phyloP scores from a whole-genome alignment of 352 stramenopile species.

The Thalassiosira mediterranea region DNA sequence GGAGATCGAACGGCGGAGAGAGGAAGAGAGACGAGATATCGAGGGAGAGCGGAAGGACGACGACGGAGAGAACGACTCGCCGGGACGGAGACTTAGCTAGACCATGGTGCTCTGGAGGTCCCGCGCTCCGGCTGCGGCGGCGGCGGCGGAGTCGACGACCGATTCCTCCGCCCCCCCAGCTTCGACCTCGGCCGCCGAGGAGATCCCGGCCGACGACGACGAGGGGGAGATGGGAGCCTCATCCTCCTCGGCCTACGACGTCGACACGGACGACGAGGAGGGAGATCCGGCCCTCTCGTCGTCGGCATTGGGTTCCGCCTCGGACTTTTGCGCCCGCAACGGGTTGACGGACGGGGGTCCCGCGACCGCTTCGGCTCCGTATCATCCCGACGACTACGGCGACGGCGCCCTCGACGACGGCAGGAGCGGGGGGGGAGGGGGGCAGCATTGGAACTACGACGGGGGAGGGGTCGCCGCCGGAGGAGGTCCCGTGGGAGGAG shows the following conservation, averaged over 20 bases:
- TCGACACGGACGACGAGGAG: too few relatives aligned
- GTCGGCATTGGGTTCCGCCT: neutral
- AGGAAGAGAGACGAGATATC: neutral
- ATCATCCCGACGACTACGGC: neutral
- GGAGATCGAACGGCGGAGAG: neutral
- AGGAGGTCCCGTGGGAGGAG: too few relatives aligned
- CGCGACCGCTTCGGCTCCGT: neutral
- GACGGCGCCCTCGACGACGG: too few relatives aligned
- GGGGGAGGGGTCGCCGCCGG: too few relatives aligned
- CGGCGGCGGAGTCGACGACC: neutral
- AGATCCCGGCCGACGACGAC: neutral
- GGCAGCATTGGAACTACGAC: too few relatives aligned
- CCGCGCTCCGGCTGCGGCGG: neutral
- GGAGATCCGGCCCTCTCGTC: too few relatives aligned
- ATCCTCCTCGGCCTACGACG: too few relatives aligned
- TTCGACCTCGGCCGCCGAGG: neutral
- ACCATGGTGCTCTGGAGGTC: conserved; percentile 4
- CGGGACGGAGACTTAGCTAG: too few relatives aligned
- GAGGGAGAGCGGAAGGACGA: too few relatives aligned
- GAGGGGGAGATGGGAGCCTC: neutral
- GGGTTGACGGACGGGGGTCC: neutral
- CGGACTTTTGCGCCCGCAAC: neutral
- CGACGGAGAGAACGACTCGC: too few relatives aligned
- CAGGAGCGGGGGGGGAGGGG: too few relatives aligned
- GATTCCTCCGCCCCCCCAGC: too few relatives aligned